Evolutionary conservation across 2,329 filamentous ascomycete genomes (phyloP), one percentile per base, ranked within the genome.

Genomic region (Epicoccum nigrum): DNA sequence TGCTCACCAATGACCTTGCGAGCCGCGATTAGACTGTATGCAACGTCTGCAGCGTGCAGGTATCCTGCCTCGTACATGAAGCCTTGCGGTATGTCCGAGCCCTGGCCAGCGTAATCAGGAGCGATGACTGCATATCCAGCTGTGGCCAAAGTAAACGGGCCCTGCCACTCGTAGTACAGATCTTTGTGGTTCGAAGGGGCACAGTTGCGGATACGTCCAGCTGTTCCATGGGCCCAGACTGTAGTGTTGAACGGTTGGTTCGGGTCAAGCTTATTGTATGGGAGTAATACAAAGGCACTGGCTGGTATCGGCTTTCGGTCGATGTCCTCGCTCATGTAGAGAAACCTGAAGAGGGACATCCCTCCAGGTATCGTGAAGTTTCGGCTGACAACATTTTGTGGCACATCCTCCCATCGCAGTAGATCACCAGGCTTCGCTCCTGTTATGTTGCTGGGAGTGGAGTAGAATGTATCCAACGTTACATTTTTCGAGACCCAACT

Each of bases 301-400:
- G 58, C 62, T 13, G 60, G 62, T 13, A 60, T 63, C 17, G 60
- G 55, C 20, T 59, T 58, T 8, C 49, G 43, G 19, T 63, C 52
- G 11, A 62, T 64, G 20, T 62, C 62, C 31, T 64, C 60, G 4
- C 58, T 60, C 58, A 62, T 60, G 39, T 63, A 62, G 7, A 63
- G 51, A 30, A 59, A 59, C 12, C 60, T 47, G n/a, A 56, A 58
- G 7, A 64, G 45, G 7, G 58, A 60, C 45, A 55, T 58, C 9
- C 60, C 60, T 15, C 58, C 48, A 27, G 58, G 62, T 6, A 45
- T 6, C 3, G 56, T 56, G 28, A 45, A 64, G 4, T 59, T 59
- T 8, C 16, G 45, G 37, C 60, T 64, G 34, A 62, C 58, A 11
- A 51, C 31, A 4, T 30, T 28, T 7, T 41, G 51, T 6, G 58